Evolutionary conservation across 2,329 filamentous ascomycete genomes (phyloP), one percentile per base, ranked within the genome.

Genomic region (Epichloe glyceriae): DNA sequence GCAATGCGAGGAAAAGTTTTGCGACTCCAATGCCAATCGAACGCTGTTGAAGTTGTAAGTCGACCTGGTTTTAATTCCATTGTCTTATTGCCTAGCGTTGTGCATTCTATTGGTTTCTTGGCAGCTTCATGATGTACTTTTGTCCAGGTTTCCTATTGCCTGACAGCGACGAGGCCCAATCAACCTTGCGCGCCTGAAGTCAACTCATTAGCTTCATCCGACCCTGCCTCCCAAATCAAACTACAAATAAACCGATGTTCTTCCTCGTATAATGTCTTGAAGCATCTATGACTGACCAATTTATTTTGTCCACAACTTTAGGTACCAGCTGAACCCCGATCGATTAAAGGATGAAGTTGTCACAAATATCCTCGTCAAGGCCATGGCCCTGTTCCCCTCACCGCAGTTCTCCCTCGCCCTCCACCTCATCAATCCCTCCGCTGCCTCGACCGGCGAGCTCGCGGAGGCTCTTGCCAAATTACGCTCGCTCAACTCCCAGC

Each of bases 271-370:
- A n/a, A 15, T 1, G 3, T 8, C 20, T n/a, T 45, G 44, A 45
- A 41, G 48, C 49, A 47, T 26, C 12, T 10, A 11, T 47, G 19
- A 15, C 45, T 51, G 34, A 50, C 48, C 12, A 50, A 26, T 10
- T 15, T 5, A 0, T 22, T 15, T 26, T 47, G 15, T 20, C 5
- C 39, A n/a, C 22, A 44, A 20, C 14, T 12, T 54, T 61, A 98
- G 93, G 58, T 98, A 98, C 79, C 94, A 98, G 75, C 95, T 98
- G 75, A 98, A 98, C 81, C 93, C 93, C 49, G 90, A 97, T 76
- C 88, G 95, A 61, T 83, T 90, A 66, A 91, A 93, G 75, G 87
- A 95, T 66, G 93, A 98, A 72, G 88, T 91, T 65, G 89, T 93
- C 70, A 97, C 93, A 77, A 97, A 97, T 79, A 86, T 97, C 73